Evolutionary conservation across 164 flowering plant species (phyloP).

Genomic region (Stephania cephalantha): DNA sequence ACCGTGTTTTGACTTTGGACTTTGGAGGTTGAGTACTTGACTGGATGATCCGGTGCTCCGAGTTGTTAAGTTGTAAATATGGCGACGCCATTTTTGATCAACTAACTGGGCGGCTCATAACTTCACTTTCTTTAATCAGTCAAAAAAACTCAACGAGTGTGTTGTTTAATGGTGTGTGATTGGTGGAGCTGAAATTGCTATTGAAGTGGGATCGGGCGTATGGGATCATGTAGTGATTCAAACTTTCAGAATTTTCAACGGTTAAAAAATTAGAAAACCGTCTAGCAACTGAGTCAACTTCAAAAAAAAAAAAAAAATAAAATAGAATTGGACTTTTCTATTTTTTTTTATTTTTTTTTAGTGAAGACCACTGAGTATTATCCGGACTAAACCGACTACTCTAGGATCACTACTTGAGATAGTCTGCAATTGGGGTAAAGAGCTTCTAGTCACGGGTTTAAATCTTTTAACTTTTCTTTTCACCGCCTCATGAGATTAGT

Average conservation of each 20-base stretch:
- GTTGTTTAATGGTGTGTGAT: not conserved
- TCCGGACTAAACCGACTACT: no score
- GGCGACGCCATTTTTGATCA: not conserved
- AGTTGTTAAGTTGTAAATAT: not conserved
- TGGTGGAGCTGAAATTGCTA: not conserved
- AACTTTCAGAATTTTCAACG: not conserved
- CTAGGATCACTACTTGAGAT: no score
- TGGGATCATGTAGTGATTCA: not conserved
- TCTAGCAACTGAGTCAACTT: not conserved
- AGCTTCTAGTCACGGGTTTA: no score
- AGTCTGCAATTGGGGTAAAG: no score
- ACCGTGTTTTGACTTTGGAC: not conserved
- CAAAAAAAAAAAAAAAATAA: not conserved
- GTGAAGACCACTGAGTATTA: no score
- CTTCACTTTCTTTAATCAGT: not conserved
- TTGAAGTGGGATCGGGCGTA: not conserved
- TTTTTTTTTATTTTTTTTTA: not conserved
- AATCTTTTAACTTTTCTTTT: no score
- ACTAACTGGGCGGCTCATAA: not conserved
- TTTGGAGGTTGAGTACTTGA: not conserved
- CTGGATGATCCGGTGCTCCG: conserved; percentile 2
- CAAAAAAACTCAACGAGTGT: not conserved
- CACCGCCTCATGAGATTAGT: no score
- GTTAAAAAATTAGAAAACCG: not conserved
- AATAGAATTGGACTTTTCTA: not conserved